Conservation (phyloP, 192 early-diverging fungal species). For the Coemansia sp. region DNA sequence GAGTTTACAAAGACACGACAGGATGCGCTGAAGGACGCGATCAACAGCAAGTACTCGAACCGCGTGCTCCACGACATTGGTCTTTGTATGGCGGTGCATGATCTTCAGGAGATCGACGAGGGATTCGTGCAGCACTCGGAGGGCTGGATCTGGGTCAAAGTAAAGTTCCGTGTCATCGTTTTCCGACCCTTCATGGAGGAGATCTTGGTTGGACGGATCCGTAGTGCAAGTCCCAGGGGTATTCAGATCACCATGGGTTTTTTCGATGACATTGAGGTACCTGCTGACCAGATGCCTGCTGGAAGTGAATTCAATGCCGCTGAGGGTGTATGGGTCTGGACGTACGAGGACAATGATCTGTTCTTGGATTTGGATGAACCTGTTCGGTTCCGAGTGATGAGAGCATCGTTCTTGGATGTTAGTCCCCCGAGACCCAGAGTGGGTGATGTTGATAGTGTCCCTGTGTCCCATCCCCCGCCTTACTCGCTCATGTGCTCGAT, state of each 20-base stretch:
- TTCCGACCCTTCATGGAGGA: conserved; percentile 92
- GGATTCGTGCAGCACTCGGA: conserved; percentile 80
- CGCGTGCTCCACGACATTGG: conserved; percentile 83
- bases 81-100: conserved; percentile 82
- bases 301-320: conserved; percentile 65
- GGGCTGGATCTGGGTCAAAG: conserved; percentile 76
- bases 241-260: conserved; percentile 78
- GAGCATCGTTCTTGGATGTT: conserved; percentile 74
- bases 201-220: conserved; percentile 77
- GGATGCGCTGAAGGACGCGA: conserved; percentile 80
- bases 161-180: conserved; percentile 81
- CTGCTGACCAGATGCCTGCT: conserved; percentile 61
- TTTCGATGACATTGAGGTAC: conserved; percentile 90
- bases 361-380: conserved; percentile 80
- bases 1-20: conserved; percentile 75
- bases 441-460: conserved; percentile 23
- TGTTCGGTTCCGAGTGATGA: conserved; percentile 76
- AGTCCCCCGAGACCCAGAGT: conserved; percentile 53
- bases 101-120: conserved; percentile 81
- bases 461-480: conserved; percentile 26
- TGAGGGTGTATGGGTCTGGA: conserved; percentile 86
- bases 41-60: conserved; percentile 94
- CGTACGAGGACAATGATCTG: conserved; percentile 72
- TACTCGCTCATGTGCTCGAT: conserved; percentile 59
- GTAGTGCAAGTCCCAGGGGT: conserved; percentile 67